These are phyloP conservation scores for Jaminaea rosea DNA, from an alignment of 1,284 basidiomycete species.

Conservation along the genomic window DNA sequence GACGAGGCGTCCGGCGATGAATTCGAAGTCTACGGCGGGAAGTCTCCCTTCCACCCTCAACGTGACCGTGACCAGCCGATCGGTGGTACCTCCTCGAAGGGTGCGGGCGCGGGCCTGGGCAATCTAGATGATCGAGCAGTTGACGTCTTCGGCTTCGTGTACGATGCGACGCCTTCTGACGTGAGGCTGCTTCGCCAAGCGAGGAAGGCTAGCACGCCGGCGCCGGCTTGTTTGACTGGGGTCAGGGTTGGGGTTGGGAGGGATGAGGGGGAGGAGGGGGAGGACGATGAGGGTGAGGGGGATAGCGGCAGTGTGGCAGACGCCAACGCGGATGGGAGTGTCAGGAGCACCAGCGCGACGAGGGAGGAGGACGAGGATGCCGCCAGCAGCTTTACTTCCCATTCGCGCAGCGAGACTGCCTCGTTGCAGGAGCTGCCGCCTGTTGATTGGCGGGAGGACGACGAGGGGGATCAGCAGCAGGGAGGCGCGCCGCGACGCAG, in stretches of 20 bases:
- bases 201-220: constrained; percentile 62
- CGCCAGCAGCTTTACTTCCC: constrained; percentile 8
- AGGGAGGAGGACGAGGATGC: constrained; percentile 13
- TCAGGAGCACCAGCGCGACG: too few relatives aligned
- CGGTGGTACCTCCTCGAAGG: too few relatives aligned
- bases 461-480: too few relatives aligned
- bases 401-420: constrained; percentile 11
- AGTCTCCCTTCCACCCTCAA: too few relatives aligned
- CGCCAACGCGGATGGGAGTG: too few relatives aligned
- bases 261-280: neutral
- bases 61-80: too few relatives aligned
- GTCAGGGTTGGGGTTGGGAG: constrained; percentile 59
- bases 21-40: constrained; percentile 47
- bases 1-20: constrained; percentile 38
- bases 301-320: too few relatives aligned
- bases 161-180: constrained; percentile 65
- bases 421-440: neutral
- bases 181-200: constrained; percentile 66
- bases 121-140: constrained; percentile 3
- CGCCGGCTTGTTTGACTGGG: constrained; percentile 73
- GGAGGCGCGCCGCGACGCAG: too few relatives aligned
- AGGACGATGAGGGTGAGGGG: constrained; percentile 13
- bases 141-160: constrained; percentile 76
- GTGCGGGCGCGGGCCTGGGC: too few relatives aligned
- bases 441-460: too few relatives aligned